phyloP scores from a whole-genome alignment of 495 filamentous ascomycete species.

The Penicillium maclennaniae region DNA sequence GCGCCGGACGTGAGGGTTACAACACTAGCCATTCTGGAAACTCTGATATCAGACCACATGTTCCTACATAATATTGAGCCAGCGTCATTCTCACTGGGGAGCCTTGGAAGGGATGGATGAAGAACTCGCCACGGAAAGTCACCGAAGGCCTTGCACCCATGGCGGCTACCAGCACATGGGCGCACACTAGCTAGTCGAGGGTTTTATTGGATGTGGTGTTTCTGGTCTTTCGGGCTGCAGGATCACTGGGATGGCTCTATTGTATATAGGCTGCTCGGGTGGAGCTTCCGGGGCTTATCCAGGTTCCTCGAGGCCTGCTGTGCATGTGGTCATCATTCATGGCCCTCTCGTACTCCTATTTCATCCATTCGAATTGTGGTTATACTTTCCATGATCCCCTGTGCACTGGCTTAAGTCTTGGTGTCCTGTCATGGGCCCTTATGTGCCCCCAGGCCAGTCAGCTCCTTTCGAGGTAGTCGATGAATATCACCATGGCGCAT shows the following conservation, averaged over 20 bases:
- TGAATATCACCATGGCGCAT: slow-evolving; percentile 39
- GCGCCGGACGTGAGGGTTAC: slow-evolving; percentile 11
- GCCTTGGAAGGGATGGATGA: background rate
- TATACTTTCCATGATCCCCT: background rate
- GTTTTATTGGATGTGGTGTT: background rate
- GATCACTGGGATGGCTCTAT: background rate
- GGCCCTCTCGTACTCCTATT: background rate
- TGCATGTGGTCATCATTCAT: background rate
- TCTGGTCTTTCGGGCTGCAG: background rate
- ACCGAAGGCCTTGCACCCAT: background rate
- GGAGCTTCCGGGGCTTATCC: background rate
- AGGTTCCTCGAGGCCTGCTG: background rate
- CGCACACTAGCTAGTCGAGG: background rate
- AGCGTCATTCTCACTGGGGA: background rate
- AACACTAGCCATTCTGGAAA: background rate
- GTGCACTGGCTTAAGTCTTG: background rate
- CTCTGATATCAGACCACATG: background rate
- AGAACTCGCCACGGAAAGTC: background rate
- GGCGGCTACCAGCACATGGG: slow-evolving; percentile 8
- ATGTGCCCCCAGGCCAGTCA: slow-evolving; percentile 36
- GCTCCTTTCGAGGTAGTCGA: slow-evolving; percentile 41
- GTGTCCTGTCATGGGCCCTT: slow-evolving; percentile 25
- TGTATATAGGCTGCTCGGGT: background rate
- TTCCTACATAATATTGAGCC: background rate
- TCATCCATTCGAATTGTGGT: background rate